phyloP scores from a whole-genome alignment of 2,329 filamentous ascomycete genomes.

The Dothistroma pini region DNA sequence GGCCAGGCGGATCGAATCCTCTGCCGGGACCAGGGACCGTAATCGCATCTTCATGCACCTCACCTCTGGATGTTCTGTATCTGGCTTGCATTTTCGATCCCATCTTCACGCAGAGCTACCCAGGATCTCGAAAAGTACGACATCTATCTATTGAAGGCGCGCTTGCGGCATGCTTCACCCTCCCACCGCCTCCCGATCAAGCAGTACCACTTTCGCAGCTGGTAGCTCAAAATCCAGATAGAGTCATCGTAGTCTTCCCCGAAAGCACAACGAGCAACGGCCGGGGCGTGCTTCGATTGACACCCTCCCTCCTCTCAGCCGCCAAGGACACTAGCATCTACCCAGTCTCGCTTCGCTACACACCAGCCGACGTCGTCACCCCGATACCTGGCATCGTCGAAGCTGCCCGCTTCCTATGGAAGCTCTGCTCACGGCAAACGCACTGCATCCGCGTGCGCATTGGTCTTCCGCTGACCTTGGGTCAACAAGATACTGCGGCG shows the following conservation, averaged over 20 bases:
- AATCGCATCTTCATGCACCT: slow-evolving; percentile 88
- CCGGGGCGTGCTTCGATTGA: slow-evolving; percentile 79
- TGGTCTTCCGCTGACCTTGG: slow-evolving; percentile 62
- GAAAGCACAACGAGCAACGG: slow-evolving; percentile 95
- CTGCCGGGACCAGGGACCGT: slow-evolving; percentile 76
- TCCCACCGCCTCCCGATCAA: slow-evolving; percentile 23
- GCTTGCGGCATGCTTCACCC: slow-evolving; percentile 55
- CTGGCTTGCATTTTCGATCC: slow-evolving; percentile 95
- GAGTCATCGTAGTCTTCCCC: slow-evolving; percentile 82
- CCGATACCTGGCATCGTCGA: slow-evolving; percentile 65
- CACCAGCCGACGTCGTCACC: slow-evolving; percentile 83
- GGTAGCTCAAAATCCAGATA: slow-evolving; percentile 63
- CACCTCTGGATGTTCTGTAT: slow-evolving; percentile 88
- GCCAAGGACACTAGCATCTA: slow-evolving; percentile 72
- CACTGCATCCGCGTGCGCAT: slow-evolving; percentile 90
- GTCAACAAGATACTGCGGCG: slow-evolving; percentile 26
- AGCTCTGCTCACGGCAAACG: slow-evolving; percentile 74
- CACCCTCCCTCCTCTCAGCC: slow-evolving; percentile 68
- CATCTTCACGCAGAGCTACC: slow-evolving; percentile 84
- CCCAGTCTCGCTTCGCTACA: slow-evolving; percentile 85
- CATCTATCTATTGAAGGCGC: slow-evolving; percentile 73
- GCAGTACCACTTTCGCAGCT: slow-evolving; percentile 46
- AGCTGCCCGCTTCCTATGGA: slow-evolving; percentile 76
- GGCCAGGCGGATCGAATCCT: slow-evolving; percentile 56
- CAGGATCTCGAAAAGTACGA: slow-evolving; percentile 61